A percentile compares a stretch with the other conserved stretches of the same genome.
phyloP scores from a whole-genome alignment of 2,329 filamentous ascomycete species.

The Chaetomium globosum region DNA sequence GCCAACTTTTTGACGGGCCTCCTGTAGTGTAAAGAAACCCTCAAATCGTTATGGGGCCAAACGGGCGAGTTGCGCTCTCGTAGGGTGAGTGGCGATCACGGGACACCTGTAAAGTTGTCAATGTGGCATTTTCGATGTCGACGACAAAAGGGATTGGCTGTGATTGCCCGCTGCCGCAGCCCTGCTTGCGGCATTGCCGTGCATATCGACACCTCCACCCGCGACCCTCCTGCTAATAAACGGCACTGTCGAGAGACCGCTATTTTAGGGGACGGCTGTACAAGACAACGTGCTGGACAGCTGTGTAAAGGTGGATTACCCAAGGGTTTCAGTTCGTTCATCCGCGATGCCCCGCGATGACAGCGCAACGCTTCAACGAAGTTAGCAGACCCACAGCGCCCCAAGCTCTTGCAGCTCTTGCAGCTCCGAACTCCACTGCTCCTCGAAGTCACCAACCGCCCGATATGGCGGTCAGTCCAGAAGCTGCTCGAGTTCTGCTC shows the following conservation, averaged over 20 bases:
- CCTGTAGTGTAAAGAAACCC: slow-evolving; percentile 2
- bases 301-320: slow-evolving; percentile 5
- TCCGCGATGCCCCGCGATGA: slow-evolving; percentile 32
- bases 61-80: background rate
- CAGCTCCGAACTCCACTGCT: slow-evolving; percentile 30
- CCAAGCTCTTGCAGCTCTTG: slow-evolving; percentile 27
- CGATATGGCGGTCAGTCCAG: slow-evolving; percentile 27
- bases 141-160: slow-evolving; percentile 27
- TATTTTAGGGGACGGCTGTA: slow-evolving; percentile 29
- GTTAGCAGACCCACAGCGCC: slow-evolving; percentile 26
- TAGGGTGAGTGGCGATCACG: slow-evolving; percentile 22
- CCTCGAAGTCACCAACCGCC: slow-evolving; percentile 14
- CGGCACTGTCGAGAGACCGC: slow-evolving; percentile 23
- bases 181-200: slow-evolving; percentile 33
- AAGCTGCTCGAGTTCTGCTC: background rate
- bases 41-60: background rate
- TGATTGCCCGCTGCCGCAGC: slow-evolving; percentile 27
- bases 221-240: slow-evolving; percentile 17
- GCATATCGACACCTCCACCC: slow-evolving; percentile 26
- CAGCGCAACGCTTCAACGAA: slow-evolving; percentile 35
- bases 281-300: slow-evolving; percentile 16
- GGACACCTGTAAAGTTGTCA: slow-evolving; percentile 15
- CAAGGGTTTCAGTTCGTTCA: slow-evolving; percentile 15
- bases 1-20: slow-evolving; percentile 5
- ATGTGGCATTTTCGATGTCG: slow-evolving; percentile 26